Percentiles rank a stretch among this genome's conserved stretches.
Conservation (phyloP, 768 basidiomycete genomes). For the Mycena capillaripes region DNA sequence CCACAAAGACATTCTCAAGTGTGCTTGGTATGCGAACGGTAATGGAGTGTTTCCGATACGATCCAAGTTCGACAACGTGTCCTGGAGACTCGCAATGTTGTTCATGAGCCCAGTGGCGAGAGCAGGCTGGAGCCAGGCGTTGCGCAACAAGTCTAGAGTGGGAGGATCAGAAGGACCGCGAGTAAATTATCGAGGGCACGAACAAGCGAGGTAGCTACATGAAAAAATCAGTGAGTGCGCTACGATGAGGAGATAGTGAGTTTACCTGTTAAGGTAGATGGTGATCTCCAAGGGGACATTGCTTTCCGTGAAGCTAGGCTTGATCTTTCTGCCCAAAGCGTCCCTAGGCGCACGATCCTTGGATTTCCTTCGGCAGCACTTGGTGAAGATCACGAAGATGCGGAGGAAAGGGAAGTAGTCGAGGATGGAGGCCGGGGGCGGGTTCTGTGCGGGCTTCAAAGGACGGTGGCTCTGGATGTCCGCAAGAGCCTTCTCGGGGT, state of each 20-base stretch:
- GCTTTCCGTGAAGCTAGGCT: conserved; percentile 59
- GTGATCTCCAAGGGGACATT: conserved; percentile 75
- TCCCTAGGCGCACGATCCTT: conserved; percentile 34
- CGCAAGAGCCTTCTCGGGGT: conserved; percentile 62
- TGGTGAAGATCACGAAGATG: conserved; percentile 57
- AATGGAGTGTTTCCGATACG: conserved; percentile 75
- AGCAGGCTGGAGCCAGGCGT: conserved; percentile 64
- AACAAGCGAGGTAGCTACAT: conserved; percentile 35
- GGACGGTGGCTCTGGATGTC: conserved; percentile 55
- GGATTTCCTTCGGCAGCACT: conserved; percentile 41
- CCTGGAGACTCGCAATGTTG: conserved; percentile 64
- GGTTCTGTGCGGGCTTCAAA: conserved; percentile 70
- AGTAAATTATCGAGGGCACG: neutral
- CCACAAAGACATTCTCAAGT: conserved; percentile 75
- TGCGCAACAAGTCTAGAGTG: conserved; percentile 57
- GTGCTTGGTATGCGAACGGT: conserved; percentile 80
- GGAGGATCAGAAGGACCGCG: neutral
- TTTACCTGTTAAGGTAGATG: conserved; percentile 65
- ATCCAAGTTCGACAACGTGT: conserved; percentile 71
- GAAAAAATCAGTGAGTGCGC: conserved; percentile 10
- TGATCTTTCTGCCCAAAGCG: conserved; percentile 43
- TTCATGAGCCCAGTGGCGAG: conserved; percentile 65
- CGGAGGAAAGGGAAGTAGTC: conserved; percentile 71
- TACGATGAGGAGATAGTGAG: conserved; percentile 10
- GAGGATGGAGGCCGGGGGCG: conserved; percentile 62